phyloP scores from a whole-genome alignment of 345 rosid genomes.

The Gossypium stocksii region DNA sequence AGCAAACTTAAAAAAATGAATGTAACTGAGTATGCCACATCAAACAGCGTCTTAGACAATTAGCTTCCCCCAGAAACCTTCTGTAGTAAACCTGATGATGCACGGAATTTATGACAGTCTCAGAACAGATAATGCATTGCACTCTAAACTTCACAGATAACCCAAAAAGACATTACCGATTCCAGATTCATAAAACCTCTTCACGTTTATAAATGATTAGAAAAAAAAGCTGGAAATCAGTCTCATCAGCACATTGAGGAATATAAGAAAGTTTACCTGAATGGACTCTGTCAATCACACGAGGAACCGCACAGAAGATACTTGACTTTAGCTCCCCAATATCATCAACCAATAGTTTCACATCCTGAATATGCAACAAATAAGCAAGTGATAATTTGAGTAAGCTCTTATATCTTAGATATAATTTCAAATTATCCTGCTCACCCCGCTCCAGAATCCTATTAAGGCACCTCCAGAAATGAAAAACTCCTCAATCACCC shows the following conservation, averaged over 20 bases:
- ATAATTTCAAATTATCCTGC: constrained; percentile 18
- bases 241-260: neutral
- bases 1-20: constrained; percentile 5
- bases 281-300: constrained; percentile 82
- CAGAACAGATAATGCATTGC: neutral
- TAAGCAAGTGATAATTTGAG: constrained; percentile 9
- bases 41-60: constrained; percentile 53
- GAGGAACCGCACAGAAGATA: constrained; percentile 96
- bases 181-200: constrained; percentile 5
- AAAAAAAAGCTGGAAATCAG: neutral
- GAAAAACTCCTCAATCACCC: constrained; percentile 79
- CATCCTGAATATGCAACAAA: constrained; percentile 53
- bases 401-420: constrained; percentile 5
- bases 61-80: constrained; percentile 71
- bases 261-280: constrained; percentile 39
- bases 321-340: constrained; percentile 84
- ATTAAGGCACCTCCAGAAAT: constrained; percentile 74
- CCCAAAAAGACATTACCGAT: neutral
- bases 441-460: constrained; percentile 98
- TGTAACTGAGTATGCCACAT: constrained; percentile 63
- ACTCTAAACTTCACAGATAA: neutral
- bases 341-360: constrained; percentile 81
- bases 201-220: neutral
- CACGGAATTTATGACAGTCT: constrained; percentile 13
- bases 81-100: constrained; percentile 67